These are phyloP conservation scores for Talaromyces sp. DNA, from an alignment of 2,329 filamentous ascomycete genomes.

Conservation along the genomic window DNA sequence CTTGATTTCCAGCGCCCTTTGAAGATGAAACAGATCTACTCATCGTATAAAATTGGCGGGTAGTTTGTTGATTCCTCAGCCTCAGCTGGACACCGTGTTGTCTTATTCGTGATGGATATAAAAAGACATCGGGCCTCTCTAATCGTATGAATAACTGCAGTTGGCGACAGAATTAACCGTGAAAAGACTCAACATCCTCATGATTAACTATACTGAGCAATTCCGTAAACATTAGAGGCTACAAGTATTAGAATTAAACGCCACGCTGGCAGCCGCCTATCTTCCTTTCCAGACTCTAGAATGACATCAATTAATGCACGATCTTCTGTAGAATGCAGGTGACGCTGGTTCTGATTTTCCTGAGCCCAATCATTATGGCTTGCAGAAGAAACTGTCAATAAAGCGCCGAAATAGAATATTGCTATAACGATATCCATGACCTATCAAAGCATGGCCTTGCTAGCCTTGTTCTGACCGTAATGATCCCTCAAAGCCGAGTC, in stretches of 20 bases:
- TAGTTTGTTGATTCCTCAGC: neutral
- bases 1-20: too few relatives aligned
- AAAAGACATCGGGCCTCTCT: neutral
- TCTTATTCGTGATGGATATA: neutral
- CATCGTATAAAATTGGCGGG: too few relatives aligned
- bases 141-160: neutral
- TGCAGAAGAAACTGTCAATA: neutral
- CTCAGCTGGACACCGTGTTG: neutral
- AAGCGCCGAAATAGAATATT: neutral
- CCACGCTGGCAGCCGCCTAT: slow-evolving; percentile 17
- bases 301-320: slow-evolving; percentile 15
- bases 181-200: slow-evolving; percentile 40
- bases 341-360: slow-evolving; percentile 7
- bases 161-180: slow-evolving; percentile 17
- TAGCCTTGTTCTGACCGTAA: neutral
- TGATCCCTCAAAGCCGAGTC: slow-evolving; percentile 33
- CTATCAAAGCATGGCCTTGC: slow-evolving; percentile 5
- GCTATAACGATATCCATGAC: too few relatives aligned
- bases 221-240: slow-evolving; percentile 44
- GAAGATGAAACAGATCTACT: neutral
- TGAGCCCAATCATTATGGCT: too few relatives aligned
- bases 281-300: slow-evolving; percentile 15
- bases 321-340: slow-evolving; percentile 9
- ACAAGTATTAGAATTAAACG: slow-evolving; percentile 44
- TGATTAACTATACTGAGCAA: slow-evolving; percentile 48